phyloP scores from a whole-genome alignment of 1,284 basidiomycete species.

The Ceratobasidium sp. region DNA sequence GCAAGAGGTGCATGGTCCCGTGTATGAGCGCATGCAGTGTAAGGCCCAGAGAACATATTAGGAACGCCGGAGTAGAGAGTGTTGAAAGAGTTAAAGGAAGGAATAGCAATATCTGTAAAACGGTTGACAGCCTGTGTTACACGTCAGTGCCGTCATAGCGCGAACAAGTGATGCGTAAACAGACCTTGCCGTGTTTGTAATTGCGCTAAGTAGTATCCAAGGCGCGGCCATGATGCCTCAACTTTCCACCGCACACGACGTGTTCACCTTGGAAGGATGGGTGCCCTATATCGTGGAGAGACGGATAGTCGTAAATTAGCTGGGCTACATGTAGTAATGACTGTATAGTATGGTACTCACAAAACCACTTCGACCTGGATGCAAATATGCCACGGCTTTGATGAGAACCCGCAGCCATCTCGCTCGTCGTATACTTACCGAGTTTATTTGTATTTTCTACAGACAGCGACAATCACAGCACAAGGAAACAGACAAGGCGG shows the following conservation, averaged over 20 bases:
- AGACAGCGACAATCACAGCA: not conserved
- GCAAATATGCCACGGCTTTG: not conserved
- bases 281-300: not conserved
- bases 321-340: not conserved
- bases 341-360: not conserved
- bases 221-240: conserved; percentile 26
- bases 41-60: conserved; percentile 82
- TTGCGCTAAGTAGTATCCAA: conserved; percentile 43
- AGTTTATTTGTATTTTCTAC: not conserved
- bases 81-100: conserved; percentile 85
- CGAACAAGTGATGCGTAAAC: not conserved
- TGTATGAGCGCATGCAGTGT: conserved; percentile 62
- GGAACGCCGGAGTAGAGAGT: conserved; percentile 80
- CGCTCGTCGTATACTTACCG: not conserved
- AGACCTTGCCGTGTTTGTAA: conserved; percentile 44
- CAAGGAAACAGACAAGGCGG: conserved; percentile 32
- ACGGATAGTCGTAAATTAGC: not conserved
- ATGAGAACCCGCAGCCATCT: not conserved
- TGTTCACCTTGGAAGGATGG: not conserved
- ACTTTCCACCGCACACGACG: conserved; percentile 4
- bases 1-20: conserved; percentile 48
- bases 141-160: conserved; percentile 6
- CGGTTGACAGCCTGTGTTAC: conserved; percentile 60
- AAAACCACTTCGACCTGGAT: conserved; percentile 10
- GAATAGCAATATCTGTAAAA: conserved; percentile 83